Conservation (phyloP, 148 eudicot genomes). For the Cornus kousa region DNA sequence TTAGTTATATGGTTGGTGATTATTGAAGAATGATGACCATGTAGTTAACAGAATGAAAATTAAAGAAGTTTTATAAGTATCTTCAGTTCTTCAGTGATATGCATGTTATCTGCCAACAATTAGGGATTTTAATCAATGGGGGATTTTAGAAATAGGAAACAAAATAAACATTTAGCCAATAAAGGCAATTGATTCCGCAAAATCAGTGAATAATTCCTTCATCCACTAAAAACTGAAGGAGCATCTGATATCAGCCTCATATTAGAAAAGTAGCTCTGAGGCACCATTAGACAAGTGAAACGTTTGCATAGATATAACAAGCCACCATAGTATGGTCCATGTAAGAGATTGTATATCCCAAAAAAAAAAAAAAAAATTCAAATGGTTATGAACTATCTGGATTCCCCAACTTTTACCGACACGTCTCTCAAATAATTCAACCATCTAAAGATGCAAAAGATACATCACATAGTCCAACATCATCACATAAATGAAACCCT, state of each 20-base stretch:
- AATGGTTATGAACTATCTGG: background rate
- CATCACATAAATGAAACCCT: background rate
- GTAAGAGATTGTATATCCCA: background rate
- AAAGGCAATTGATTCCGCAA: background rate
- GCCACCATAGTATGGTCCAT: background rate
- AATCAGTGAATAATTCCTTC: background rate
- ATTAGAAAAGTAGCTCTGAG: background rate
- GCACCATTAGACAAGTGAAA: background rate
- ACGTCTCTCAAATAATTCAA: background rate
- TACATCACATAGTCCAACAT: background rate
- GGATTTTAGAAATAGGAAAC: too few relatives aligned
- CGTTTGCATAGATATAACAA: background rate
- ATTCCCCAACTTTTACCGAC: background rate
- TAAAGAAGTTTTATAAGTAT: background rate
- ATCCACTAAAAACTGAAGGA: constrained; percentile 1
- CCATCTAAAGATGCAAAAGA: background rate
- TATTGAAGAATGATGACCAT: background rate
- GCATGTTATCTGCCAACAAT: background rate
- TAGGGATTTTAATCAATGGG: background rate
- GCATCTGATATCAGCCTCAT: background rate
- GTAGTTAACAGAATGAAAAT: background rate
- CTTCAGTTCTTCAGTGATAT: background rate
- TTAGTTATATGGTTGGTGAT: background rate
- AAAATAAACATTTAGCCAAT: background rate
- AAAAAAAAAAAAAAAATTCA: background rate